These are phyloP conservation scores for Ceratobasidium sp. DNA, from an alignment of 1,284 basidiomycete species.

Conservation along the genomic window DNA sequence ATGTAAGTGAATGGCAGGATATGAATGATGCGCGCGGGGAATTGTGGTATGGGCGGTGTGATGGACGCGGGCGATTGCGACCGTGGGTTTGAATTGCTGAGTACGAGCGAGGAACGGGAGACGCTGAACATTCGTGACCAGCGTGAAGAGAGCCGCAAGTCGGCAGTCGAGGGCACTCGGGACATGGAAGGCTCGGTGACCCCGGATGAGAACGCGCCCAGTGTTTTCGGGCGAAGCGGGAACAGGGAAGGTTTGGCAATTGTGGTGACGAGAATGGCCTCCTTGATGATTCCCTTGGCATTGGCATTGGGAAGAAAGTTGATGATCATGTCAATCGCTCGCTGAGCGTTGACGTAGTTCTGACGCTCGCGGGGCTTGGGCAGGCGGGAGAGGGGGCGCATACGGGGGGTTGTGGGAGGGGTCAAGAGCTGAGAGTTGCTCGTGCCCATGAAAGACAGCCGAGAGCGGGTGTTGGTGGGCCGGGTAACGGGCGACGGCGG, in stretches of 20 bases:
- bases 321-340: constrained; percentile 34
- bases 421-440: constrained; percentile 30
- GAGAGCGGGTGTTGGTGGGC: neutral
- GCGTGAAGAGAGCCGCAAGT: constrained; percentile 23
- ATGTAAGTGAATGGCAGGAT: constrained; percentile 25
- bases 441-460: constrained; percentile 1
- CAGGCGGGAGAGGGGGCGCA: constrained; percentile 22
- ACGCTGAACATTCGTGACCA: constrained; percentile 25
- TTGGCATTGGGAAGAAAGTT: constrained; percentile 32
- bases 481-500: neutral
- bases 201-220: constrained; percentile 11
- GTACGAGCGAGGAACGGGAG: constrained; percentile 29
- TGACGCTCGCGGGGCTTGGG: constrained; percentile 28
- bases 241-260: constrained; percentile 30
- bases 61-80: constrained; percentile 18
- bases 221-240: constrained; percentile 13
- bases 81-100: constrained; percentile 28
- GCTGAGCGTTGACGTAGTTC: constrained; percentile 26
- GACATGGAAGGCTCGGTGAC: constrained; percentile 25
- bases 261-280: constrained; percentile 31
- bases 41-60: neutral
- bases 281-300: constrained; percentile 32
- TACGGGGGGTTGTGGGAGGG: constrained; percentile 17
- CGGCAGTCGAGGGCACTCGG: constrained; percentile 10
- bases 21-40: constrained; percentile 21